Percentiles rank a stretch among this genome's conserved stretches.
phyloP scores from a whole-genome alignment of 768 basidiomycete species.

The Mycena indigotica region DNA sequence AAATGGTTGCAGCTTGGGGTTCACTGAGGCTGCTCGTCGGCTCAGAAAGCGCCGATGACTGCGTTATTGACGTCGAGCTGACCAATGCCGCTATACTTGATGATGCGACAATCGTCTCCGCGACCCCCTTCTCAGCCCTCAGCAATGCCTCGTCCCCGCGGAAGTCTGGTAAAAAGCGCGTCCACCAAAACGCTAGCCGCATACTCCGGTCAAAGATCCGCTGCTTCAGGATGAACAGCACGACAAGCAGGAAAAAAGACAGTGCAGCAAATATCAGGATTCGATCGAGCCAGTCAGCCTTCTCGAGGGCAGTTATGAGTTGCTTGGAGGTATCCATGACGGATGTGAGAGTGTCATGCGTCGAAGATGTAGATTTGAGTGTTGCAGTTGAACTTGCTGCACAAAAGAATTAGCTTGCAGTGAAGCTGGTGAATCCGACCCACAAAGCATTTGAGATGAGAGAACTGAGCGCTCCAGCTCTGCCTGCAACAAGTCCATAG shows the following conservation, averaged over 20 bases:
- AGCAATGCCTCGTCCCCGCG: slow-evolving; percentile 38
- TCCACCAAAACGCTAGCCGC: slow-evolving; percentile 87
- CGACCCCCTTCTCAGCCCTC: slow-evolving; percentile 37
- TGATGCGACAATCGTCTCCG: neutral
- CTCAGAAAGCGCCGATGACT: too few relatives aligned
- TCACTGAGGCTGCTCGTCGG: too few relatives aligned
- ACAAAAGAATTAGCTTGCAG: neutral
- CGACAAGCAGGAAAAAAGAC: slow-evolving; percentile 79
- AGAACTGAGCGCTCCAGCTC: slow-evolving; percentile 91
- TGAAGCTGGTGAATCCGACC: slow-evolving; percentile 17
- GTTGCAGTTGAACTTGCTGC: slow-evolving; percentile 79
- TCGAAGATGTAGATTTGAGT: slow-evolving; percentile 69
- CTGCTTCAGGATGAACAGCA: slow-evolving; percentile 86
- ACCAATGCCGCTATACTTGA: too few relatives aligned
- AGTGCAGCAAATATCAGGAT: slow-evolving; percentile 81
- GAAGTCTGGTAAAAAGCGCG: slow-evolving; percentile 65
- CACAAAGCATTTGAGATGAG: slow-evolving; percentile 83
- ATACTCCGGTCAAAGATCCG: slow-evolving; percentile 80
- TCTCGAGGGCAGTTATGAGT: slow-evolving; percentile 85
- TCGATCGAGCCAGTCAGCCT: slow-evolving; percentile 90
- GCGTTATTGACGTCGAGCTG: too few relatives aligned
- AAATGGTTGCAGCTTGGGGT: neutral
- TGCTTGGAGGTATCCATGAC: slow-evolving; percentile 80
- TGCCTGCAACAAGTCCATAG: slow-evolving; percentile 82
- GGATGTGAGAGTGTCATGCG: slow-evolving; percentile 73